Conservation (phyloP, 306 rosid genomes). For the Fagus crenata region DNA sequence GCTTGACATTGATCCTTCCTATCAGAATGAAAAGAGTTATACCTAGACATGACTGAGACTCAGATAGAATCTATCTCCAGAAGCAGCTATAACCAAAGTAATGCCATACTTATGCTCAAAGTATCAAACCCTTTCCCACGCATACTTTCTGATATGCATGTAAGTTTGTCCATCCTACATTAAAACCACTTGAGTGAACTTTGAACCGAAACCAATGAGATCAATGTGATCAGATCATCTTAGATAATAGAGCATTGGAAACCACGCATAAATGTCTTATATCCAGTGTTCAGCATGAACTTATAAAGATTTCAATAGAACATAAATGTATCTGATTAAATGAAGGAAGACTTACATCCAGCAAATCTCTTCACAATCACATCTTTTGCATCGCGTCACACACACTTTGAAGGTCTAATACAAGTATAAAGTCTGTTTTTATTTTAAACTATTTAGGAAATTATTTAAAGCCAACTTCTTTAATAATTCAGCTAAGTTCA, state of each 20-base stretch:
- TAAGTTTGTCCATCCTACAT: not conserved
- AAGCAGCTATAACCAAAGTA: not conserved
- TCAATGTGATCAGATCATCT: not conserved
- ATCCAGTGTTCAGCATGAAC: not conserved
- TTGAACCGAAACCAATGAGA: not conserved
- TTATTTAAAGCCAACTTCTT: not conserved
- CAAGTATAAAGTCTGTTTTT: too few species aligned
- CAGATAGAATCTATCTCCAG: not conserved
- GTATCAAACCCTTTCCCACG: constrained; percentile 7
- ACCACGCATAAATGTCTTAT: not conserved
- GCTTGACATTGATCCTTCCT: not conserved
- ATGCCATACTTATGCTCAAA: not conserved
- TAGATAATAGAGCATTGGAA: not conserved
- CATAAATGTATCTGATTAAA: not conserved
- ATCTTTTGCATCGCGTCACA: too few species aligned
- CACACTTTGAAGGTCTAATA: not conserved
- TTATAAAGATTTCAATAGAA: not conserved
- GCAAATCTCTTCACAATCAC: too few species aligned
- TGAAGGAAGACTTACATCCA: too few species aligned
- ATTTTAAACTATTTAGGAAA: not conserved
- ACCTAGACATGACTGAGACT: not conserved
- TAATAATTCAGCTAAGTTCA: not conserved
- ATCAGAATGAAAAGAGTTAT: not conserved
- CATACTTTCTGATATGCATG: constrained; percentile 5
- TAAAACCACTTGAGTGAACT: not conserved